Conservation (phyloP, 2,329 filamentous ascomycete species). For the Ramularia collo-cygni region DNA sequence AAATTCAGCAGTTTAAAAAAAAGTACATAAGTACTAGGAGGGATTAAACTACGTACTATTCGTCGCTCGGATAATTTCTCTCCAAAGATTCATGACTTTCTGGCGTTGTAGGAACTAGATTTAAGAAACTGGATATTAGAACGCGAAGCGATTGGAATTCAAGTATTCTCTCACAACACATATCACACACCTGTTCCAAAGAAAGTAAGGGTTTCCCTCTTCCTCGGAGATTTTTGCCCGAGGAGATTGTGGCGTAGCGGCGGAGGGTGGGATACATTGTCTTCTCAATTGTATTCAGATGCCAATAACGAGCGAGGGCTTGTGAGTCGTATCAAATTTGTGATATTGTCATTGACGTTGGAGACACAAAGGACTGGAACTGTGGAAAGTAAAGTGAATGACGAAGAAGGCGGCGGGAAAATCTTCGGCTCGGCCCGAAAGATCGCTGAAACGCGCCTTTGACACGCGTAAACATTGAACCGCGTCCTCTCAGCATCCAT, state of each 20-base stretch:
- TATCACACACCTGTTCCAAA: constrained; percentile 32
- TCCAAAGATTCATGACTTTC: constrained; percentile 42
- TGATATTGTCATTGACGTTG: no score
- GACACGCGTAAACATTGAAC: not conserved
- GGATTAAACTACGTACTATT: constrained; percentile 29
- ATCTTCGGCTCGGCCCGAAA: no score
- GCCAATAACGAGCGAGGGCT: no score
- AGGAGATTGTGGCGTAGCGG: constrained; percentile 26
- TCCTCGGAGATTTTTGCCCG: constrained; percentile 25
- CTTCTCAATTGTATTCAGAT: no score
- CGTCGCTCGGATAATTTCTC: constrained; percentile 41
- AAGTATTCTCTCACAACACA: no score
- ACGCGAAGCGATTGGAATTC: no score
- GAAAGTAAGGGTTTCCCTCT: constrained; percentile 27
- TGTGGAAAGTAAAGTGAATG: no score
- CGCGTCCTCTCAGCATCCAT: not conserved
- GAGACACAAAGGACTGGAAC: not conserved
- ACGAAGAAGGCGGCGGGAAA: no score
- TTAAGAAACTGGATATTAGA: no score
- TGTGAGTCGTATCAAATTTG: no score
- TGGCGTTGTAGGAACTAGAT: constrained; percentile 44
- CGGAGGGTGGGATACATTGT: constrained; percentile 15
- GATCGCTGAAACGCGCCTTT: not conserved
- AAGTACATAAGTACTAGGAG: no score
- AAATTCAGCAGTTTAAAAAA: no score